Evolutionary conservation across 108 stramenopile genomes (phyloP), one percentile per base, ranked within the genome.

Genomic region (Hondaea fermentalgiana): DNA sequence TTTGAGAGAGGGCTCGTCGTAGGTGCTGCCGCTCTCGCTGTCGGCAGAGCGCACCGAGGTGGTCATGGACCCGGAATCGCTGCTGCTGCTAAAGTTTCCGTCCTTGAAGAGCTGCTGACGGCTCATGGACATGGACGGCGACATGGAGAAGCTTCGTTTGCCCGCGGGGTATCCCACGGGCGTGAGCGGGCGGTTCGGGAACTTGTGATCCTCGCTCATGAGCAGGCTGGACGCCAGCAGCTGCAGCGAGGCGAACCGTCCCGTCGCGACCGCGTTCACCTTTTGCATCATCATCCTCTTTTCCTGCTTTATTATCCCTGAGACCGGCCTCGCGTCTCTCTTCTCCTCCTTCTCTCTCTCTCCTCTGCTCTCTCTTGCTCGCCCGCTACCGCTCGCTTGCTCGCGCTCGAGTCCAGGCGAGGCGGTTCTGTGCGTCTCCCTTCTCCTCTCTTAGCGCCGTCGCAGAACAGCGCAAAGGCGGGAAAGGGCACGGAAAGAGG

Each of bases 101-200:
- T 69, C 55, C 16, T 57, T 57, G 16, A 57, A 57, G 55, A 57
- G 55, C 21, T 69, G 64, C 25, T 69, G 64, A 10, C 42, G 45
- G 51, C 19, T 47, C 76, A 83, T 83, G 23, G 76, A 83, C 45
- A 83, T 83, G 23, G 76, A 83, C 45, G 76, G 76, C 51, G 76
- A 83, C 23, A 83, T 83, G 76, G 49, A n/a, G 4, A 83, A 83
- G 49, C 17, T 47, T 8, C 51, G 19, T 17, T 69, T 69, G 23
- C 49, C 76, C 45, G 76, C 49, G 49, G 35, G 35, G 2, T 53
- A 12, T 6, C 19, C 23, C 19, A 53, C 76, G 76, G 76, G 76
- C 49, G 76, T 83, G 23, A 83, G 23, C 45, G 76, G 76, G n/a
- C 76, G 19, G 23, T 83, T 83, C 1, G 76, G 76, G 23, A 83